phyloP scores from a whole-genome alignment of 352 stramenopile genomes.

The Phytophthora pseudosyringae region DNA sequence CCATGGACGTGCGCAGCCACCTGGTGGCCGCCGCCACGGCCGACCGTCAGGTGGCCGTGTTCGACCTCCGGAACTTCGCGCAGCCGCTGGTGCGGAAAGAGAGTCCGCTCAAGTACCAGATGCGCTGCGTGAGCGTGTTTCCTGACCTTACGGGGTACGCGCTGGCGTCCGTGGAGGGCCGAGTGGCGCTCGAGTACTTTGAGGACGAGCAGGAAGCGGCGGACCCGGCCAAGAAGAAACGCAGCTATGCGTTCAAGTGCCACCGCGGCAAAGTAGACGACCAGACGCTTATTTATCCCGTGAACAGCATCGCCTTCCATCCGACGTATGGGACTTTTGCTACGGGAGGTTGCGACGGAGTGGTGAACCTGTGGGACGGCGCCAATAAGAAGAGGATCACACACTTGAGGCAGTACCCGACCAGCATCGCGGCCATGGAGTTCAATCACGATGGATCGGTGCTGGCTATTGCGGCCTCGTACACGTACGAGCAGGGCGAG shows the following conservation, averaged over 20 bases:
- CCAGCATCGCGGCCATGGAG: constrained; percentile 92
- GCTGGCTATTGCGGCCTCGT: constrained; percentile 95
- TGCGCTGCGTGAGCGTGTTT: constrained; percentile 87
- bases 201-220: constrained; percentile 44
- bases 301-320: constrained; percentile 98
- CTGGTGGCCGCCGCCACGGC: constrained; percentile 68
- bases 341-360: constrained; percentile 95
- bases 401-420: constrained; percentile 84
- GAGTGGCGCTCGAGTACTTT: constrained; percentile 97
- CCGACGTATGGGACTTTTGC: constrained; percentile 94
- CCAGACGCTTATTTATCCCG: constrained; percentile 92
- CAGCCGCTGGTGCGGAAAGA: constrained; percentile 72
- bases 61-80: constrained; percentile 84
- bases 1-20: constrained; percentile 65
- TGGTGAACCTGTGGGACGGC: constrained; percentile 94
- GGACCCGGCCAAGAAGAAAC: constrained; percentile 43
- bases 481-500: constrained; percentile 98
- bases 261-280: constrained; percentile 91
- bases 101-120: constrained; percentile 92
- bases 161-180: constrained; percentile 95
- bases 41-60: constrained; percentile 64
- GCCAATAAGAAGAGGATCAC: constrained; percentile 95
- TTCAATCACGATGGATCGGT: constrained; percentile 94
- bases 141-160: constrained; percentile 85
- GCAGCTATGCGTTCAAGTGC: constrained; percentile 98